Base-by-base conservation (phyloP, 148 eudicot genomes). In the Vaccinium corymbosum region DNA sequence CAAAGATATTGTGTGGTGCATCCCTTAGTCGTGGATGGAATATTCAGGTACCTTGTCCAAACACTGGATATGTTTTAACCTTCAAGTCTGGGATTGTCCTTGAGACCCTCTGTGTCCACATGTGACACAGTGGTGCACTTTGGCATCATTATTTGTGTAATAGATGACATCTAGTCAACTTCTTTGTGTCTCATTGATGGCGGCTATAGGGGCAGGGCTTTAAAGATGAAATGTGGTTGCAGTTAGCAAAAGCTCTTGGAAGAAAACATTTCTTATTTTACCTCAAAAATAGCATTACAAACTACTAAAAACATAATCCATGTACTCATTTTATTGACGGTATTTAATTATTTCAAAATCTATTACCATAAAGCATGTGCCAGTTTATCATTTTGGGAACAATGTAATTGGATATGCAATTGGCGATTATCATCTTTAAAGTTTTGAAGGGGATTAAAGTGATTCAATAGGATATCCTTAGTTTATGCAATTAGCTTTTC, bases 1-100 rank as follows among this genome's bases (percentile, higher is more conserved):
- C 87, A 42, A 86, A 78, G 85, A 86, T 86, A 77, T 80, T 86
- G 38, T 86, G 87, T 78, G 87, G 87, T 70, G 87, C 87, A 78
- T 86, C 87, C 22, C 87, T 86, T 20, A 62, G 85, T 70, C 78
- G 52, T 78, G 87, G 85, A 78, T 86, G 87, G 87, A 86, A 86
- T 86, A 86, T 86, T 82, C 87, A 86, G 87, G 87, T 86, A 76
- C 35, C 11, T 52, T 29, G 2, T 81, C 3, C 32, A n/a, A 20
- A 53, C 52, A 32, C 72, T 61, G 52, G 70, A 32, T 84, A 38
- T 76, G 19, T 14, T 48, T 59, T 83, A 15, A 62, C 48, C 64
- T n/a, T 61, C 7, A 68, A 79, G 48, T 59, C 12, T 76, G 17
- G 27, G 59, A 51, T 29, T 70, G 32, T 27, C 20, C 77, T 73